Conservation (phyloP, 495 filamentous ascomycete species). For the Xylaria telfairii region DNA sequence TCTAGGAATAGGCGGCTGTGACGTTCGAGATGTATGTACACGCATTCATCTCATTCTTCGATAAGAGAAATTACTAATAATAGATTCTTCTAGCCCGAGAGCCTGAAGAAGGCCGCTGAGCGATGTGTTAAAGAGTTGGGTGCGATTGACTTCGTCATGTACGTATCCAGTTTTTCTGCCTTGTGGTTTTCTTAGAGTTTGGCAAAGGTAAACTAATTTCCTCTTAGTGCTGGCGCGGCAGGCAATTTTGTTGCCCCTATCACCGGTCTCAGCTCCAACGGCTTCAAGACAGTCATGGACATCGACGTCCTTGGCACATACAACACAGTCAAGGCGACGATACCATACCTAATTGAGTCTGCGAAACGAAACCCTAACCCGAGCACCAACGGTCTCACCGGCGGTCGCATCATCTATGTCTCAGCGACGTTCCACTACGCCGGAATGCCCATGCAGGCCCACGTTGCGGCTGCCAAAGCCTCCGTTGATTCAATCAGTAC, state of each 20-base stretch:
- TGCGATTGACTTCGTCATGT: conserved; percentile 93
- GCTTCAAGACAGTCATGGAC: conserved; percentile 94
- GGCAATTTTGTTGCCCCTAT: conserved; percentile 96
- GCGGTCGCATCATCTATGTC: conserved; percentile 87
- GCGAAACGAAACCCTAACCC: conserved; percentile 64
- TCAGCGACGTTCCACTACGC: conserved; percentile 90
- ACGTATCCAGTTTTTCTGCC: conserved; percentile 32
- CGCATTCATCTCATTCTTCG: background rate
- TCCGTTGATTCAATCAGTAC: conserved; percentile 83
- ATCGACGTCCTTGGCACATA: conserved; percentile 94
- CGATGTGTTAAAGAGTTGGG: conserved; percentile 82
- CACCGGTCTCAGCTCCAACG: conserved; percentile 78
- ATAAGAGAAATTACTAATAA: conserved; percentile 18
- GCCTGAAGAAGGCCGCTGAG: conserved; percentile 74
- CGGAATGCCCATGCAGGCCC: conserved; percentile 80
- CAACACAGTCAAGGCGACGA: conserved; percentile 91
- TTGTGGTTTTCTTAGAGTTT: background rate
- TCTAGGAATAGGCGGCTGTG: conserved; percentile 80
- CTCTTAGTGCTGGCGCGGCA: conserved; percentile 81
- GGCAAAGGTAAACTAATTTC: conserved; percentile 26
- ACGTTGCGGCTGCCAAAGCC: conserved; percentile 89
- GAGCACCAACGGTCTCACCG: conserved; percentile 58
- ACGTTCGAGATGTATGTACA: conserved; percentile 68
- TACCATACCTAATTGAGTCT: conserved; percentile 78
- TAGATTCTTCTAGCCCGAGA: conserved; percentile 55